Evolutionary conservation across 176 grass and related monocot genomes (phyloP), one percentile per base, ranked within the genome.

Genomic region (Triticum dicoccoides): DNA sequence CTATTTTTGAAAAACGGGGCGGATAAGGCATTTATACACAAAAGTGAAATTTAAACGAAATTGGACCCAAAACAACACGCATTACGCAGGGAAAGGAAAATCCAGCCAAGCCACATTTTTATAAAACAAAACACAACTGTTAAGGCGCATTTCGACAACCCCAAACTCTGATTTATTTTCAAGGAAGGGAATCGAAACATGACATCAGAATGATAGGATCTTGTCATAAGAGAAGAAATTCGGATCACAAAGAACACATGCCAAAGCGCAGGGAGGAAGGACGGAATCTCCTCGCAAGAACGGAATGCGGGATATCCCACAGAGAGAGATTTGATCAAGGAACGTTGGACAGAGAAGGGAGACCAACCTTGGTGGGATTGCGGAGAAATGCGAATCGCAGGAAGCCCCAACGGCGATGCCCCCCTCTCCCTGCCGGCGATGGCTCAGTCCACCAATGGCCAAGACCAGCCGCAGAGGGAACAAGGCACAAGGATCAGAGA

Each of bases 401-500:
- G 69, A 73, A 21, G 6, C 30, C 59, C 51, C 15, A 85, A 80
- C 25, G 88, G 70, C 83, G 25, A 85, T 25, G 20, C 49, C 18
- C 2, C 45, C n/a, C 47, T 69, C 62, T 14, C 35, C 33, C 9
- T 59, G 8, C n/a, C 70, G 88, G n/a, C 9, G 88, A 59, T 59
- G 56, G 56, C 39, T 64, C 32, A 83, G 89, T 83, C 84, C 64
- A 86, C 73, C 79, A 41, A 73, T 79, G 74, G 39, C 62, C 73
- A 41, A 90, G 73, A 83, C 72, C 56, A 44, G 69, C 66, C 65
- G 47, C 67, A 37, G 73, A 76, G 77, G 67, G 75, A 90, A 49
- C 59, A 64, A 41, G 87, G 89, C 85, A 79, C 81, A 91, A 92
- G 84, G 68, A 88, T 90, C 86, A 84, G 85, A 87, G 81, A 83